Evolutionary conservation across 495 filamentous ascomycete genomes (phyloP).

Genomic region (Margaritispora aquatica): DNA sequence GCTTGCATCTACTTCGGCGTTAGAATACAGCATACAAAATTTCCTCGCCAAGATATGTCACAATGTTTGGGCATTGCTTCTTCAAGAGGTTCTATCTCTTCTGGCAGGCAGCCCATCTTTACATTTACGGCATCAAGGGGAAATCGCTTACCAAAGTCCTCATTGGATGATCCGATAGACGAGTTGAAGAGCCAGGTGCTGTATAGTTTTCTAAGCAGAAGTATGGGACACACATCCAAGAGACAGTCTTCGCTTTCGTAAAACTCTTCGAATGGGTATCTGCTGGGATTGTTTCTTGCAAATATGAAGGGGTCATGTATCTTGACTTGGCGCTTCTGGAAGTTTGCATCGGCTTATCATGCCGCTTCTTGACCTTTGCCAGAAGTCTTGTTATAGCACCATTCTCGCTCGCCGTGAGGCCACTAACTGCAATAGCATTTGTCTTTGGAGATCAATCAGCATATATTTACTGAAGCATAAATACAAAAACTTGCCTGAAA

Average conservation of each 20-base stretch:
- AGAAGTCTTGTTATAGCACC: constrained; percentile 22
- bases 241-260: constrained; percentile 18
- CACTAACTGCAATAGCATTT: constrained; percentile 17
- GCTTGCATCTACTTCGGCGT: no score
- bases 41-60: no score
- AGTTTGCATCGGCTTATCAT: constrained; percentile 26
- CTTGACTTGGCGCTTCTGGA: constrained; percentile 20
- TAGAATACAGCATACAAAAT: no score
- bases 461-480: not conserved
- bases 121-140: no score
- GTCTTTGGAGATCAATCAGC: constrained; percentile 8
- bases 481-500: constrained; percentile 3
- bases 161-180: constrained; percentile 26
- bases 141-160: no score
- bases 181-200: constrained; percentile 17
- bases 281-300: constrained; percentile 22
- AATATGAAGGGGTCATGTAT: constrained; percentile 27
- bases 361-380: constrained; percentile 19
- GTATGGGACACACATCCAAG: constrained; percentile 34
- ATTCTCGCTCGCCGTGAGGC: constrained; percentile 21
- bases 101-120: no score
- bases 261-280: constrained; percentile 17
- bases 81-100: no score
- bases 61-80: no score
- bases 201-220: constrained; percentile 34